These are phyloP conservation scores for Quercus alba DNA, from an alignment of 306 rosid genomes.

Conservation along the genomic window DNA sequence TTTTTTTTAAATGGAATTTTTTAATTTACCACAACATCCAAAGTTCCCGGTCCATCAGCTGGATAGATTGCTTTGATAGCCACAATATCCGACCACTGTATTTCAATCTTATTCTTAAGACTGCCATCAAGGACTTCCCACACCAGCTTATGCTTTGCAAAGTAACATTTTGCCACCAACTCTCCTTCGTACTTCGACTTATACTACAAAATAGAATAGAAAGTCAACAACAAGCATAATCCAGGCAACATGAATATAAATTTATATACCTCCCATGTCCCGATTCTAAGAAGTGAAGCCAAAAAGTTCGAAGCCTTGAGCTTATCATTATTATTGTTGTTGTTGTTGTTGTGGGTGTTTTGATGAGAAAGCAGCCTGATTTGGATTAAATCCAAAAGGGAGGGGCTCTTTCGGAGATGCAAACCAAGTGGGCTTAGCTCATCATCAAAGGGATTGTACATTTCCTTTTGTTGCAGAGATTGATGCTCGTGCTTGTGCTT, in stretches of 20 bases:
- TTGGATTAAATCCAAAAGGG: constrained; percentile 83
- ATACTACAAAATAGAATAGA: constrained; percentile 43
- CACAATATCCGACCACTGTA: constrained; percentile 88
- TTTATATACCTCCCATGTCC: constrained; percentile 70
- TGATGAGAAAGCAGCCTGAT: constrained; percentile 73
- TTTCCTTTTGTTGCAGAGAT: not conserved
- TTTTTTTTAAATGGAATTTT: no score
- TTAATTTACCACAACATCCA: no score
- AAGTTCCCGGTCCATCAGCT: no score
- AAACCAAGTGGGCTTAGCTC: constrained; percentile 89
- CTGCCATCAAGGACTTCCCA: constrained; percentile 95
- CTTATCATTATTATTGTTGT: constrained; percentile 28
- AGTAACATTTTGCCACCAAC: constrained; percentile 82
- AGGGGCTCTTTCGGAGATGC: constrained; percentile 76
- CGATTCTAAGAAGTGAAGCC: constrained; percentile 61
- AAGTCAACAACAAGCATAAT: constrained; percentile 14
- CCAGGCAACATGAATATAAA: not conserved
- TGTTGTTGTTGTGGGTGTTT: constrained; percentile 12
- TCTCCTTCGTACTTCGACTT: constrained; percentile 84
- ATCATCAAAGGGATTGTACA: constrained; percentile 47
- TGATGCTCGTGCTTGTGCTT: no score
- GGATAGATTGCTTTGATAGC: constrained; percentile 9
- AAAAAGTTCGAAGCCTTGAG: constrained; percentile 84
- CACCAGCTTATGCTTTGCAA: constrained; percentile 82
- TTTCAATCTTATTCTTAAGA: constrained; percentile 88